Base-by-base conservation (phyloP, 768 basidiomycete species). In the Lentinula edodes region DNA sequence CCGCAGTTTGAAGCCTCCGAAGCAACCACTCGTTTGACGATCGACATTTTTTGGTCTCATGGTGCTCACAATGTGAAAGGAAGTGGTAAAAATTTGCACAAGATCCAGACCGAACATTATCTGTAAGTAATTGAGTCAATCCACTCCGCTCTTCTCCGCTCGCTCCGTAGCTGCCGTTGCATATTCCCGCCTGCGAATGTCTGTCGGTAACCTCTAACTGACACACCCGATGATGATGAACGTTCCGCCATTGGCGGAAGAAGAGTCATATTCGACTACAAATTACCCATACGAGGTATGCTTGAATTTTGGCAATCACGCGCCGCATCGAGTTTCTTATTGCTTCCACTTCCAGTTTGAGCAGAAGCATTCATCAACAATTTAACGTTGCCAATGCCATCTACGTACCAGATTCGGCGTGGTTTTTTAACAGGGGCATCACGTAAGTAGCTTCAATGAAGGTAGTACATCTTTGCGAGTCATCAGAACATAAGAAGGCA, bases 1-100 rank as follows among this genome's bases (percentile, higher is more conserved):
- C 61, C 56, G 54, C 60, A 66, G 48, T 61, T 38, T 34, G 60
- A 76, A 63, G 38, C 64, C 61, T 52, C 68, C 64, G 67, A 80
- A 78, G 65, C 77, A 80, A n/a, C 76, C 74, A 51, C 70, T 61
- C 39, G 68, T 66, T 15, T 61, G 52, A n/a, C 16, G 5, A 23
- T 56, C 8, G 13, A 45, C 39, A 38, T 23, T 20, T 41, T 41
- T 32, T 7, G 23, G 41, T 56, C 23, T 9, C 55, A 56, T 56
- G n/a, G 55, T 56, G 55, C 23, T 38, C 18, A 23, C 6, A 28
- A 43, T 0, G 28, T 41, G 55, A 39, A 36, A 12, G 20, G 32
- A 43, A 15, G 55, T 42, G 10, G 23, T 6, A 28, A 43, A 18
- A 28, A 18, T 45, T 48, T 48, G 46, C 18, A 23, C 46, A 48